Base-by-base conservation (phyloP, 352 stramenopile genomes). In the Pythium rishiriense region DNA sequence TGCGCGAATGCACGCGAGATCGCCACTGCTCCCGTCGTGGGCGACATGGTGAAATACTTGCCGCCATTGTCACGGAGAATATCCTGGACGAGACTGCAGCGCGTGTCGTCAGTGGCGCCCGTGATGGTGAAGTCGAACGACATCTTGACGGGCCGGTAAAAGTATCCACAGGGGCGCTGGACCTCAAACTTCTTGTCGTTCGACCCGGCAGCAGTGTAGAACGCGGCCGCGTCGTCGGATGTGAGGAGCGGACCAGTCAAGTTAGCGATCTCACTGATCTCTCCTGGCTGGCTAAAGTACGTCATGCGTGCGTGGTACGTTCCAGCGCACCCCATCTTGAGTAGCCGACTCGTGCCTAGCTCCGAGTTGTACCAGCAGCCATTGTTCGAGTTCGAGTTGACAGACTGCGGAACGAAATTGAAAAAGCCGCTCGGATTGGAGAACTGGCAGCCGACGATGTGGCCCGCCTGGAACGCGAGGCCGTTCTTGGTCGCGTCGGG, bases 321-420 rank as follows among this genome's bases (percentile, higher is more conserved):
- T 33, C 70, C 70, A 14, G 62, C 47, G 47, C 70, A 78, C 21
- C 70, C 70, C 58, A 78, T 72, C 56, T 78, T 75, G 63, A 78
- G 70, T 46, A 78, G 29, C 11, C 50, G 53, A 35, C 58, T 68
- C 24, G 67, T 75, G 21, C 52, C 53, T 22, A 75, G 50, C 57
- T 78, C 70, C 17, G 70, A 59, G 55, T 75, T 78, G 62, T 74
- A 74, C 70, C 70, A 78, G 56, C 70, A 78, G 9, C 70, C 70
- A 43, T 78, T 78, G 58, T 55, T 56, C 10, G 62, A 56, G 60
- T 78, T 78, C 17, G 70, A 78, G 49, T 65, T 75, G 31, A 62
- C 66, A 17, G 62, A 59, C 48, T 78, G 70, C 17, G 70, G 70
- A 28, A 69, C 70, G 28, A 78, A 78, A 59, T 78, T 78, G 62